phyloP scores from a whole-genome alignment of 2,329 filamentous ascomycete genomes.

The Paraconiothyrium brasiliense region DNA sequence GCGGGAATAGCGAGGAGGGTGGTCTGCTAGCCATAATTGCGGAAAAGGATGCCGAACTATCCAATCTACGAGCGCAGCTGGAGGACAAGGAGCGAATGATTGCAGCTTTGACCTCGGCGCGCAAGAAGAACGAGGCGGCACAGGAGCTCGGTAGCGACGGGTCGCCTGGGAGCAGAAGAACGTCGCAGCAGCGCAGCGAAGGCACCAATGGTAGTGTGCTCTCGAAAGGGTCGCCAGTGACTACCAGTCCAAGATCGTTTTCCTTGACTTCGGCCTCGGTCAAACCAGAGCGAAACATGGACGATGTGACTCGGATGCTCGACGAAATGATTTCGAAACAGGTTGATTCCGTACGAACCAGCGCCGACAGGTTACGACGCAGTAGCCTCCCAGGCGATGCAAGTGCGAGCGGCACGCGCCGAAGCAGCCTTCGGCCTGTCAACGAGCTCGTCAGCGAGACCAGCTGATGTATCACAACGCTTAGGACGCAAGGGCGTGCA shows the following conservation, averaged over 20 bases:
- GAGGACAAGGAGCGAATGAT: slow-evolving; percentile 98
- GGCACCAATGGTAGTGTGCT: slow-evolving; percentile 41
- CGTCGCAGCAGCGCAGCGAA: slow-evolving; percentile 44
- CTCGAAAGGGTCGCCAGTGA: slow-evolving; percentile 36
- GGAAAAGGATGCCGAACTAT: slow-evolving; percentile 93
- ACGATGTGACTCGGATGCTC: slow-evolving; percentile 61
- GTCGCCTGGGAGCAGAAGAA: slow-evolving; percentile 47
- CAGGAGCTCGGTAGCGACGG: slow-evolving; percentile 60
- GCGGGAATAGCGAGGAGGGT: slow-evolving; percentile 77
- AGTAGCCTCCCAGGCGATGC: slow-evolving; percentile 52
- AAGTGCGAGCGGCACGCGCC: slow-evolving; percentile 68
- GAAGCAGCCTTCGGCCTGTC: slow-evolving; percentile 24
- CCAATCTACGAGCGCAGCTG: slow-evolving; percentile 84
- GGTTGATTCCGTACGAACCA: slow-evolving; percentile 82
- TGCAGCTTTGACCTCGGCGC: slow-evolving; percentile 81
- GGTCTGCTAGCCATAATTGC: slow-evolving; percentile 76
- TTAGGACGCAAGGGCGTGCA: slow-evolving; percentile 24
- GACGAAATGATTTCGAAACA: slow-evolving; percentile 96
- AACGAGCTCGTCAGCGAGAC: slow-evolving; percentile 22
- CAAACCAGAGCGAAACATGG: slow-evolving; percentile 68
- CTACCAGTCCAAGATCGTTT: slow-evolving; percentile 35
- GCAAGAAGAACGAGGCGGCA: slow-evolving; percentile 84
- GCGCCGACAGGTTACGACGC: slow-evolving; percentile 68
- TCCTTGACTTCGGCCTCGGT: slow-evolving; percentile 20
- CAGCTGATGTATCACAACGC: slow-evolving; percentile 15